Evolutionary conservation across 2,329 filamentous ascomycete species (phyloP).

Genomic region (Grosmannia huntii): DNA sequence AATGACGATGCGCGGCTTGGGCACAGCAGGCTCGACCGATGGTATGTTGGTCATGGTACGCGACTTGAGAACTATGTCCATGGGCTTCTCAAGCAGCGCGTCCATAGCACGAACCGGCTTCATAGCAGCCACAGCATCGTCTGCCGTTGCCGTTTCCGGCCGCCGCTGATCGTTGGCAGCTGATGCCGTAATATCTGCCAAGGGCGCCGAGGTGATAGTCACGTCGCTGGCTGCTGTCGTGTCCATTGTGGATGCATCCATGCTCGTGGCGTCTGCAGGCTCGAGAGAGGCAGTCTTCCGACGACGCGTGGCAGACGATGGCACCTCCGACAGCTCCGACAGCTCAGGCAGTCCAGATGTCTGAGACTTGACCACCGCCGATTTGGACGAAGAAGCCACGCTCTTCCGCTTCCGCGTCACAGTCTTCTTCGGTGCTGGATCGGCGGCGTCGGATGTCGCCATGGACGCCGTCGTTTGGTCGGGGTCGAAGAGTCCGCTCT

Average conservation of each 20-base stretch:
- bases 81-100: constrained; percentile 71
- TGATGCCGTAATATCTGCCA: constrained; percentile 60
- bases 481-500: constrained; percentile 47
- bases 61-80: constrained; percentile 87
- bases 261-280: constrained; percentile 1
- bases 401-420: constrained; percentile 59
- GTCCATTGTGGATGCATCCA: neutral
- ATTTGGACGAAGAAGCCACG: constrained; percentile 17
- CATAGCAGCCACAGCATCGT: constrained; percentile 38
- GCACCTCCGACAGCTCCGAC: neutral
- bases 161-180: constrained; percentile 40
- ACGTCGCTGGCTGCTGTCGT: neutral
- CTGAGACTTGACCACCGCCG: constrained; percentile 26
- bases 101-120: constrained; percentile 67
- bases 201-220: constrained; percentile 29
- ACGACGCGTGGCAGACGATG: neutral
- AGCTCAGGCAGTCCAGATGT: constrained; percentile 24
- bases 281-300: neutral
- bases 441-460: constrained; percentile 18
- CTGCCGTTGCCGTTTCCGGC: constrained; percentile 34
- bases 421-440: constrained; percentile 23
- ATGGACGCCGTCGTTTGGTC: constrained; percentile 17
- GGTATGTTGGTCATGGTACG: constrained; percentile 54
- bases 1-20: constrained; percentile 82
- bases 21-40: constrained; percentile 56